Conservation (phyloP, 2,329 filamentous ascomycete species). For the Fusarium solani-melongenae region DNA sequence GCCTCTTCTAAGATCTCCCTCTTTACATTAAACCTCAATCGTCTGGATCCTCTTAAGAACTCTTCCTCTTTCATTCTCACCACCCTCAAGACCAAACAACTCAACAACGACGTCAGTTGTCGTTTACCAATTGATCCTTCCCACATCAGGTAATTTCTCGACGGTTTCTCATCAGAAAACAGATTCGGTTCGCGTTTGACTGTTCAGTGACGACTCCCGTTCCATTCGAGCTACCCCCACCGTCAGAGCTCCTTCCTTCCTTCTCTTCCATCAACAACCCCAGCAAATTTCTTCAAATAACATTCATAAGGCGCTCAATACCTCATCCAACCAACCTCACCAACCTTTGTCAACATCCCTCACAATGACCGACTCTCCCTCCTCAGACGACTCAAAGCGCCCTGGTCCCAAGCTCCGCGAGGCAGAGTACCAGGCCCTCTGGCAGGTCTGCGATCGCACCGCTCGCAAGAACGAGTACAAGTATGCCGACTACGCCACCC, state of each 20-base stretch:
- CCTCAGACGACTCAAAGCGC: slow-evolving; percentile 1
- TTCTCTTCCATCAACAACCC: neutral
- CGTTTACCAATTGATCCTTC: neutral
- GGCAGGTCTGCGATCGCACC: slow-evolving; percentile 38
- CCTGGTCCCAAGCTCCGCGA: slow-evolving; percentile 17
- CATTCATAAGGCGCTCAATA: neutral
- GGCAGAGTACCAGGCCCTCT: slow-evolving; percentile 42
- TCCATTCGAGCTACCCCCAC: neutral
- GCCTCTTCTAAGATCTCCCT: neutral
- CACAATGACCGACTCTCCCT: slow-evolving; percentile 18
- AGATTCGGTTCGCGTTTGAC: neutral
- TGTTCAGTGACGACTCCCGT: neutral
- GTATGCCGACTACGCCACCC: neutral
- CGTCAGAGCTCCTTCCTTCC: neutral
- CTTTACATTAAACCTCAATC: neutral
- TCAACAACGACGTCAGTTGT: neutral
- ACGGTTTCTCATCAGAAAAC: neutral
- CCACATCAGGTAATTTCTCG: neutral
- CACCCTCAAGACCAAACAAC: neutral
- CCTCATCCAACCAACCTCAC: neutral
- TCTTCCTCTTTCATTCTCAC: neutral
- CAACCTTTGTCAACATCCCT: neutral
- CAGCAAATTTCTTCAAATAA: neutral
- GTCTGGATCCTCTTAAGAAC: neutral
- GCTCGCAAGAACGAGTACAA: slow-evolving; percentile 24